phyloP scores from a whole-genome alignment of 2,329 filamentous ascomycete species.

The Pezicula neosporulosa region DNA sequence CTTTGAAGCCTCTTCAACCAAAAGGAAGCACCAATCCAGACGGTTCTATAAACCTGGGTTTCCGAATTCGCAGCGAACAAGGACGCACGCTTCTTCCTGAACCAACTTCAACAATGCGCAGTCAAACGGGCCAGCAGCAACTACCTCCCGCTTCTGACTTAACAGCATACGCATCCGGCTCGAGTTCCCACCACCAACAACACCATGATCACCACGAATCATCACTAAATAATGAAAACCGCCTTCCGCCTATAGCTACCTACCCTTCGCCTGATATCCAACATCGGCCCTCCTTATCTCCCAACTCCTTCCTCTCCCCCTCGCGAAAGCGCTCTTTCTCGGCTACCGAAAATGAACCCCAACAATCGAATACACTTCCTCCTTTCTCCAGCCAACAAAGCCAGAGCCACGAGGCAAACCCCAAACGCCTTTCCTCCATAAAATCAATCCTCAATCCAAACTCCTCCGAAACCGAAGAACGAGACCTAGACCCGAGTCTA shows the following conservation, averaged over 20 bases:
- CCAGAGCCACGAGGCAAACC: constrained; percentile 38
- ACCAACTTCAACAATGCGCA: constrained; percentile 16
- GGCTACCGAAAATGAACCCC: constrained; percentile 49
- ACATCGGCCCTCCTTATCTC: constrained; percentile 55
- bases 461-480: constrained; percentile 15
- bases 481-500: neutral
- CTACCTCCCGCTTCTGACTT: constrained; percentile 42
- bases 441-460: constrained; percentile 69
- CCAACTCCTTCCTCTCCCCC: constrained; percentile 56
- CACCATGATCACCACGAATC: constrained; percentile 31
- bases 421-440: constrained; percentile 69
- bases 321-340: constrained; percentile 68
- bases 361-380: constrained; percentile 1
- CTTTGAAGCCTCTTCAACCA: constrained; percentile 29
- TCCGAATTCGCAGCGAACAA: constrained; percentile 42
- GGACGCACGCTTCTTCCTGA: constrained; percentile 24
- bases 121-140: constrained; percentile 20
- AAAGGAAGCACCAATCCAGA: constrained; percentile 58
- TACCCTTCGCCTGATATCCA: constrained; percentile 33
- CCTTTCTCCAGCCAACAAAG: neutral
- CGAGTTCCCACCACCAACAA: constrained; percentile 12
- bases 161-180: constrained; percentile 37
- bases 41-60: constrained; percentile 60
- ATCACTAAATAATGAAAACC: constrained; percentile 52
- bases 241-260: constrained; percentile 46